Percentiles rank a stretch among this genome's conserved stretches.
These are phyloP conservation scores for Sarocladium kiliense DNA, from an alignment of 2,329 filamentous ascomycete genomes.

Conservation along the genomic window DNA sequence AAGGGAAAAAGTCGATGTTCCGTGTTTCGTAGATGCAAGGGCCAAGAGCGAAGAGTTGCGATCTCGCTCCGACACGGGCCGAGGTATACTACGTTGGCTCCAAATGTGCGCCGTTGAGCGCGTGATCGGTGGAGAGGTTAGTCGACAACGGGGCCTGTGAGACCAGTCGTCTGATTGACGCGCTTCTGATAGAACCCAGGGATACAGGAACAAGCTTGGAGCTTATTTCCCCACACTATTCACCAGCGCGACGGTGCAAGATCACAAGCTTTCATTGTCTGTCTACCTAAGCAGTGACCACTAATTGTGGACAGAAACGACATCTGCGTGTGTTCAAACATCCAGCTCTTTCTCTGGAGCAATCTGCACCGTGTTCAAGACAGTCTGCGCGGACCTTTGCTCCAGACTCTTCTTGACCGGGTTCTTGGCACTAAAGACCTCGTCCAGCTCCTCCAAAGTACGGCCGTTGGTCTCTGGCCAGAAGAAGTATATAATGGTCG, in stretches of 20 bases:
- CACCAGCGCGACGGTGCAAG: not conserved
- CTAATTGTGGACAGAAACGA: too few relatives aligned
- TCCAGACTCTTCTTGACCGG: slow-evolving; percentile 9
- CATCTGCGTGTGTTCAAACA: not conserved
- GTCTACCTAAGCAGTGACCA: not conserved
- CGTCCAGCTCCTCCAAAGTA: slow-evolving; percentile 49
- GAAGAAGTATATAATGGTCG: slow-evolving; percentile 41
- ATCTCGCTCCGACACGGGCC: slow-evolving; percentile 27
- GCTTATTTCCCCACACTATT: not conserved
- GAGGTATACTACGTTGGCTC: too few relatives aligned
- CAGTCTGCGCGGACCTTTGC: slow-evolving; percentile 32
- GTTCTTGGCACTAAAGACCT: slow-evolving; percentile 38
- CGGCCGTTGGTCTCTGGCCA: slow-evolving; percentile 44
- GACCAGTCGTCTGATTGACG: slow-evolving; percentile 2
- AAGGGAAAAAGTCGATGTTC: not conserved
- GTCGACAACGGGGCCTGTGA: not conserved
- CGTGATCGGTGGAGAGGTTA: not conserved
- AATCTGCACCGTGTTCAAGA: slow-evolving; percentile 34
- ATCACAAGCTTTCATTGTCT: not conserved
- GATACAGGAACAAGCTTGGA: not conserved
- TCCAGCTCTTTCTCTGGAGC: slow-evolving; percentile 20
- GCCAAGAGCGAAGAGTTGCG: not conserved
- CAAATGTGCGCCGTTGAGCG: too few relatives aligned
- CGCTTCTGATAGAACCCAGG: not conserved
- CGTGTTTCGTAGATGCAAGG: not conserved